Evolutionary conservation across 495 filamentous ascomycete species (phyloP), one percentile per base, ranked within the genome.

Genomic region (Hyphodiscus hymeniophilus): DNA sequence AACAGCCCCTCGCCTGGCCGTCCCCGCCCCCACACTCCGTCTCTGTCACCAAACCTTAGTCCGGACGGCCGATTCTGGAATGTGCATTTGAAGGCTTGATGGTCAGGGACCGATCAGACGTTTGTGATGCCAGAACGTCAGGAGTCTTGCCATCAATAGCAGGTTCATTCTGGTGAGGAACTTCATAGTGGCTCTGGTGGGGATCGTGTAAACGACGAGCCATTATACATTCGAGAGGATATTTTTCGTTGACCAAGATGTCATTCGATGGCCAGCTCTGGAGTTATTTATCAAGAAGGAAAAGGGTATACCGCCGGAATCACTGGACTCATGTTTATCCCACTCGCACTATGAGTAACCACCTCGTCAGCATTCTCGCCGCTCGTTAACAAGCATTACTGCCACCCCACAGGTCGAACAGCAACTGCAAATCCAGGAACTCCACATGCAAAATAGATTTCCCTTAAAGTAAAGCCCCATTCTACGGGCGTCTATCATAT

Each of bases 191-290:
- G 2, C 47, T 40, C 41, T 87, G 80, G 1, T 63, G 60, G 3
- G 77, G 66, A 49, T 80, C 75, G 0, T 67, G 59, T 2, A 68
- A 63, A 47, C 74, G 83, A 23, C 69, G 66, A 28, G n/a, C n/a
- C 16, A 10, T 15, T 6, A 92, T 78, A 45, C 89, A 96, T 12
- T 96, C 87, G 0, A 87, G 63, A 3, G 85, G 79, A 57, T 89
- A 98, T 2, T 68, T 64, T 42, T 92, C 87, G 48, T 89, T 85
- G 13, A 95, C 89, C 0, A 91, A 42, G 36, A 79, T 59, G 11
- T 56, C 35, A 47, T 49, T 40, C 23, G n/a, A 10, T 40, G 53
- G 45, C 33, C 45, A 43, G 55, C 47, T 16, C 67, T 50, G 22
- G 48, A 47, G 41, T 21, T 77, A n/a, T n/a, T n/a, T n/a, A n/a